These are phyloP conservation scores for Limnanthes douglasii DNA, from an alignment of 345 rosid species.

Conservation along the genomic window DNA sequence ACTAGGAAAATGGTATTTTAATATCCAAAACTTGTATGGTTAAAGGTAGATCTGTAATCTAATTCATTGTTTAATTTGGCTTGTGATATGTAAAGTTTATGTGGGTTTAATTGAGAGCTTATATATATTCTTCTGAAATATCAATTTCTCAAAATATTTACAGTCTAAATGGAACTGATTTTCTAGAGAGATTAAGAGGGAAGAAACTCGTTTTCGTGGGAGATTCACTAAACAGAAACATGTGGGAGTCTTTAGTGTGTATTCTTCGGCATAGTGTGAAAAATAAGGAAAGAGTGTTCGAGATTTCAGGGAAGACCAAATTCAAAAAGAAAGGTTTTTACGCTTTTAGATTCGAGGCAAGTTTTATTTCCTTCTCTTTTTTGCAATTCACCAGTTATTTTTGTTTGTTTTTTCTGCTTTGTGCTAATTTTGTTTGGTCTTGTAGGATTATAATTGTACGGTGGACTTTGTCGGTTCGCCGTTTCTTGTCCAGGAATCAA, in stretches of 20 bases:
- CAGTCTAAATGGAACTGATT: slow-evolving; percentile 73
- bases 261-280: slow-evolving; percentile 47
- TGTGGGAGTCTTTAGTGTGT: slow-evolving; percentile 95
- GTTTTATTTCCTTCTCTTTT: slow-evolving; percentile 4
- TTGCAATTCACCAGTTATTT: not conserved
- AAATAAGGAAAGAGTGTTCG: slow-evolving; percentile 54
- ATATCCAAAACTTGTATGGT: no score
- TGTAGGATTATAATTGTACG: slow-evolving; percentile 72
- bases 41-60: no score
- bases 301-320: slow-evolving; percentile 57
- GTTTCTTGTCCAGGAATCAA: slow-evolving; percentile 74
- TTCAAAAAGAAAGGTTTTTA: slow-evolving; percentile 77
- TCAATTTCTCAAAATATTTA: no score
- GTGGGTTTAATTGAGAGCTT: no score
- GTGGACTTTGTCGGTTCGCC: slow-evolving; percentile 75
- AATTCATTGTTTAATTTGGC: no score
- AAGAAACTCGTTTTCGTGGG: slow-evolving; percentile 79
- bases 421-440: slow-evolving; percentile 2
- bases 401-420: not conserved
- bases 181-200: slow-evolving; percentile 64
- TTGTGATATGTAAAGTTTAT: no score
- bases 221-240: slow-evolving; percentile 75
- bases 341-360: slow-evolving; percentile 76
- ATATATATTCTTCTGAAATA: no score
- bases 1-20: no score